Conservation (phyloP, 1,284 basidiomycete species). For the Malassezia sympodialis region DNA sequence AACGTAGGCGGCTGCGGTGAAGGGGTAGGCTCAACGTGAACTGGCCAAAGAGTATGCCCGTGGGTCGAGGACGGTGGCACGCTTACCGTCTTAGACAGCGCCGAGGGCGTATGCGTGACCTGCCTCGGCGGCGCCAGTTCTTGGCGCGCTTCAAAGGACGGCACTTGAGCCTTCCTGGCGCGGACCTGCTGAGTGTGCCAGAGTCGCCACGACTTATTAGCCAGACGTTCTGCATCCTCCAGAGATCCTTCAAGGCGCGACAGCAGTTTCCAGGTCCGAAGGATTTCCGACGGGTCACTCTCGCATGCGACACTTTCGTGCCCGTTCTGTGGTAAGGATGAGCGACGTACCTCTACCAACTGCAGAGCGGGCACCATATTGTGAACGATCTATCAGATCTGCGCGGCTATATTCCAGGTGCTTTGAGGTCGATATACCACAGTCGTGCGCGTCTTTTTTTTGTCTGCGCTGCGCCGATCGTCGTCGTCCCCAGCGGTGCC, state of each 20-base stretch:
- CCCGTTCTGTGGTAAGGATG: background rate
- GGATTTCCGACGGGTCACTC: background rate
- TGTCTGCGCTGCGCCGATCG: background rate
- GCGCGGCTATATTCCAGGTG: background rate
- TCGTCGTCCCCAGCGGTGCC: background rate
- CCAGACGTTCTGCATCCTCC: constrained; percentile 4
- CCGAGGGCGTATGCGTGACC: background rate
- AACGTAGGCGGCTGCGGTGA: background rate
- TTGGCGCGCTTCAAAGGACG: background rate
- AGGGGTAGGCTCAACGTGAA: background rate
- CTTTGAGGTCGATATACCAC: background rate
- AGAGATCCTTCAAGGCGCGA: background rate
- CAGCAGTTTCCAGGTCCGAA: constrained; percentile 3
- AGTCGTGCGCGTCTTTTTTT: too few relatives aligned
- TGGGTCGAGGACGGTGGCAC: background rate
- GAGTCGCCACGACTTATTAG: constrained; percentile 13
- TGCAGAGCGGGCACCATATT: constrained; percentile 6
- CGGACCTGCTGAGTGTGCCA: constrained; percentile 7
- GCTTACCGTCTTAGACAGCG: background rate
- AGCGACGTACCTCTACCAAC: constrained; percentile 4
- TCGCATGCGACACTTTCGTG: constrained; percentile 4
- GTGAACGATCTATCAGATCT: background rate
- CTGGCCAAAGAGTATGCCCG: background rate
- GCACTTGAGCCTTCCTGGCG: background rate
- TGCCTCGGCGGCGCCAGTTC: background rate